These are phyloP conservation scores for Leccinellum albellum DNA, from an alignment of 768 basidiomycete genomes.

Conservation along the genomic window DNA sequence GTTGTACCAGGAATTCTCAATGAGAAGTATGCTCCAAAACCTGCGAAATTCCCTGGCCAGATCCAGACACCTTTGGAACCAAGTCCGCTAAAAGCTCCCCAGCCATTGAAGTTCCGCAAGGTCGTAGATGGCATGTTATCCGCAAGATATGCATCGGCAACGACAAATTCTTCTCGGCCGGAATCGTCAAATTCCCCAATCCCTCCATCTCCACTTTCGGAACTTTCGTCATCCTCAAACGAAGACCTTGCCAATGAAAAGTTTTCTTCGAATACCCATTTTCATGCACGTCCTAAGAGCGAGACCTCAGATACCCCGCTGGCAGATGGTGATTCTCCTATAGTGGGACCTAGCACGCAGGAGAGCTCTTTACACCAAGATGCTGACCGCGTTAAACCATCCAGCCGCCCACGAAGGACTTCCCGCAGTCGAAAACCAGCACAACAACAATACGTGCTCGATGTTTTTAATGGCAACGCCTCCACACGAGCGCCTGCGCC, in stretches of 20 bases:
- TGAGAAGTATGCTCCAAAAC: constrained; percentile 27
- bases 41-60: constrained; percentile 13
- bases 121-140: constrained; percentile 37
- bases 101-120: constrained; percentile 37
- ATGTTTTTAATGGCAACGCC: constrained; percentile 35
- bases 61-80: constrained; percentile 8
- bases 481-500: constrained; percentile 30
- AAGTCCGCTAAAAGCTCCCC: constrained; percentile 21
- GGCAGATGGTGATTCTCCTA: constrained; percentile 1
- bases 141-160: constrained; percentile 22
- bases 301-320: neutral
- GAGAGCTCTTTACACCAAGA: constrained; percentile 14
- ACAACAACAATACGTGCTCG: constrained; percentile 31
- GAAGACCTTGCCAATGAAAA: constrained; percentile 14
- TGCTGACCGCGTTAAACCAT: neutral
- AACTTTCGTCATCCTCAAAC: constrained; percentile 18
- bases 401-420: constrained; percentile 42
- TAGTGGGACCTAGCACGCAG: constrained; percentile 7
- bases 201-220: constrained; percentile 20
- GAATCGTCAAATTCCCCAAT: constrained; percentile 1
- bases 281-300: neutral
- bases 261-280: neutral
- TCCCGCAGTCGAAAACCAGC: constrained; percentile 46
- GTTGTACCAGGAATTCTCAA: constrained; percentile 35
- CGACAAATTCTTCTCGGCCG: constrained; percentile 10